phyloP scores from a whole-genome alignment of 2,329 filamentous ascomycete genomes.

The Davidsoniella neocaledoniae region DNA sequence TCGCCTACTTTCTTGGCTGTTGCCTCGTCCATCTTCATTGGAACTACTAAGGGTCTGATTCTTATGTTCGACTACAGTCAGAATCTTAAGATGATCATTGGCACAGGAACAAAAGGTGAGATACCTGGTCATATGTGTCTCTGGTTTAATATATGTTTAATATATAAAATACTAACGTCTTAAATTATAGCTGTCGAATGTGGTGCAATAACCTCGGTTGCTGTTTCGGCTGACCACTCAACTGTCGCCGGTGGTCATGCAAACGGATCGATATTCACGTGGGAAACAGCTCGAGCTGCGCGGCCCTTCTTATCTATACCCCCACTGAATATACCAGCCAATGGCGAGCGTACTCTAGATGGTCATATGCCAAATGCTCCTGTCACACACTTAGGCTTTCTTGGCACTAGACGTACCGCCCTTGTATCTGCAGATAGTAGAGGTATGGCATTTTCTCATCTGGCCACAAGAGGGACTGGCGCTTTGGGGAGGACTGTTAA shows the following conservation, averaged over 20 bases:
- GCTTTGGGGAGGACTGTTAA: constrained; percentile 72
- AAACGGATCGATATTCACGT: constrained; percentile 86
- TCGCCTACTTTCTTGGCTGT: constrained; percentile 77
- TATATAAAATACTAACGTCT: background rate
- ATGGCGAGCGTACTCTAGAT: constrained; percentile 40
- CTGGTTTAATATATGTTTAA: background rate
- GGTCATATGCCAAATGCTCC: constrained; percentile 66
- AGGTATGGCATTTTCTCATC: constrained; percentile 96
- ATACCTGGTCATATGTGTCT: background rate
- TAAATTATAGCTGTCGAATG: constrained; percentile 59
- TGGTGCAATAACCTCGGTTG: constrained; percentile 70
- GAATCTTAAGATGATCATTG: constrained; percentile 83
- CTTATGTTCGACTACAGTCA: constrained; percentile 97
- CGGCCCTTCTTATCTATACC: constrained; percentile 79
- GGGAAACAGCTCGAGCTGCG: constrained; percentile 73
- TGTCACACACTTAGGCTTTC: constrained; percentile 82
- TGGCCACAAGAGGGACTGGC: constrained; percentile 81
- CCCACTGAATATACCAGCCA: constrained; percentile 51
- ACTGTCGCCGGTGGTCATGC: constrained; percentile 83
- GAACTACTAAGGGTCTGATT: constrained; percentile 87
- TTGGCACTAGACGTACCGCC: constrained; percentile 84
- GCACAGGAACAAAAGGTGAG: constrained; percentile 75
- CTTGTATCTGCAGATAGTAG: constrained; percentile 86
- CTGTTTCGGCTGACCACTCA: constrained; percentile 84
- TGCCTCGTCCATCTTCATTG: constrained; percentile 73